Base-by-base conservation (phyloP, 306 rosid species). In the Ziziphus jujuba region DNA sequence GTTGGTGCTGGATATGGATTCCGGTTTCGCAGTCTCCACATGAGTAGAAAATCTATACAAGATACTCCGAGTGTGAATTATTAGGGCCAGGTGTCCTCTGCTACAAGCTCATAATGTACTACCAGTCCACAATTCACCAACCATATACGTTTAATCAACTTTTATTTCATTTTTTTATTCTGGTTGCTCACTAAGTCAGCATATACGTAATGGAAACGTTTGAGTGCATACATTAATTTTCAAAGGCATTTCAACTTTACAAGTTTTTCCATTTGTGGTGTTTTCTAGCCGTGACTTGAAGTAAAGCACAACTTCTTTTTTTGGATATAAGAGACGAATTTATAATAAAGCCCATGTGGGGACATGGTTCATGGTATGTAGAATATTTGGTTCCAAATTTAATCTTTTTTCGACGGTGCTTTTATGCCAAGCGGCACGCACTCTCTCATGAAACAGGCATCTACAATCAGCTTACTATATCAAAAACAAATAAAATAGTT, bases 61-160 rank as follows among this genome's bases (percentile, higher is more conserved):
- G 79, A 84, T 80, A 56, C 14, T 19, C 3, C 17, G 16, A 31
- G 44, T 44, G 31, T 76, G 77, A 71, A 65, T 73, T 61, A 72
- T 65, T 13, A 16, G 75, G 81, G 78, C 60, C 69, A 84, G 33
- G 45, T 79, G 85, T 79, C 81, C 5, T 2, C 1, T 50, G 55
- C 71, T 21, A 40, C 16, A 6, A 10, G 44, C 28, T 3, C 24
- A 7, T 3, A 2, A 10, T 6, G 70, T 63, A 47, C 48, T 14
- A 24, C 4, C 17, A 33, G 17, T 63, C 2, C 20, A 63, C 35
- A 24, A 63, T 63, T 17, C 38, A 63, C 17, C 55, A 50, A 50
- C 55, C 0, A 16, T 17, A 12, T 12, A 40, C 9, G 45, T 40
- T 9, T 10, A 9, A 40, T 9, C 45, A 40, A 1, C 9, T 40